Base-by-base conservation (phyloP, 192 early-diverging fungal species). In the Allomyces arbusculus region DNA sequence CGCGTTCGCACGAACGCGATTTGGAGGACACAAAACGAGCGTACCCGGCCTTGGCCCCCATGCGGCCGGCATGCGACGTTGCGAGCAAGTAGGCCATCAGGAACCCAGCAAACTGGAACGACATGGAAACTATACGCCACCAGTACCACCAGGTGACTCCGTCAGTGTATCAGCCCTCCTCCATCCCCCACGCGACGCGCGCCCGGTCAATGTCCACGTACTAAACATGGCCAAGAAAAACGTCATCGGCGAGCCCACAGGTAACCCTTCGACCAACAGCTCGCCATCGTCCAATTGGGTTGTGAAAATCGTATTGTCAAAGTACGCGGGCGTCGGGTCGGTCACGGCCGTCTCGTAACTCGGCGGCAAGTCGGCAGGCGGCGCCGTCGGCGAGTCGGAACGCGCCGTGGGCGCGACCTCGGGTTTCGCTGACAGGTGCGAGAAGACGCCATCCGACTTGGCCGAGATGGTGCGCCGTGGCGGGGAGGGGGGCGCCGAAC, bases 81-180 rank as follows among this genome's bases (percentile, higher is more conserved):
- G 92, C 90, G 66, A 97, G 71, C 68, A 97, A 72, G 68, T 90
- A 89, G 19, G 91, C 92, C 71, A 97, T 74, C 75, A 97, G 83
- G 78, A 94, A 97, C 4, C 91, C 87, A 40, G 89, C 78, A 65
- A 90, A 79, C 69, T 89, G 88, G 66, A 90, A 90, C 66, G 82
- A 84, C 64, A 83, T 82, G 24, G 88, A 89, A 45, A 87, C 85
- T 73, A 80, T 14, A 64, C 33, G 23, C 16, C 62, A 33, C 1
- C 62, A 44, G n/a, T n/a, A n/a, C n/a, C n/a, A n/a, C n/a, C n/a
- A n/a, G n/a, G n/a, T n/a, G n/a, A n/a, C n/a, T 24, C 45, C 44
- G 33, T 61, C 28, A 72, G 62, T 45, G n/a, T n/a, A n/a, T 63
- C 3, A 1, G 62, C 24, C 66, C 6, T 14, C 2, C 10, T 23